A percentile compares a stretch with the other conserved stretches of the same genome.
phyloP scores from a whole-genome alignment of 768 basidiomycete species.

The Podaxis pistillaris region DNA sequence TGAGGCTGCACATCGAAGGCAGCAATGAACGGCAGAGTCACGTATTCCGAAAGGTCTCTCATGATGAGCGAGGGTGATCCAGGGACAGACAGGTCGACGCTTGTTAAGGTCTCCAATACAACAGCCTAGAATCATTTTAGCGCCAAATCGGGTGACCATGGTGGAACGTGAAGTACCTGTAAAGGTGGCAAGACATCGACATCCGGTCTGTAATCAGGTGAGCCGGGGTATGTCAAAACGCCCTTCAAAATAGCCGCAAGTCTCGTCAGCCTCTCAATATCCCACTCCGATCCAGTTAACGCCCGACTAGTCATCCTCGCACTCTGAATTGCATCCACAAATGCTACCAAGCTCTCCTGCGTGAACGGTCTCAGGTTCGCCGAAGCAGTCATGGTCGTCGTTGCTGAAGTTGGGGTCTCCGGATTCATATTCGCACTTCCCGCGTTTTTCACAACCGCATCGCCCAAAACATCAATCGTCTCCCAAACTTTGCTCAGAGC shows the following conservation, averaged over 20 bases:
- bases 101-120: slow-evolving; percentile 67
- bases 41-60: slow-evolving; percentile 80
- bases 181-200: slow-evolving; percentile 78
- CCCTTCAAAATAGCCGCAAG: slow-evolving; percentile 82
- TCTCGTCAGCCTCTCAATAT: slow-evolving; percentile 56
- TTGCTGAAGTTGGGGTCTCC: slow-evolving; percentile 2
- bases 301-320: slow-evolving; percentile 49
- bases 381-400: background rate
- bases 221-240: slow-evolving; percentile 75
- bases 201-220: slow-evolving; percentile 87
- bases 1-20: slow-evolving; percentile 59
- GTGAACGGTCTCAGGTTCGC: slow-evolving; percentile 50
- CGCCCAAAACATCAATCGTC: slow-evolving; percentile 66
- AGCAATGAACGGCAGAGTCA: slow-evolving; percentile 84
- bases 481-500: slow-evolving; percentile 67
- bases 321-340: slow-evolving; percentile 68
- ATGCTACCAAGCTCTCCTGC: slow-evolving; percentile 84
- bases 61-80: slow-evolving; percentile 75
- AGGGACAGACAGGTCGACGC: slow-evolving; percentile 60
- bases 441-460: slow-evolving; percentile 23
- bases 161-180: slow-evolving; percentile 47
- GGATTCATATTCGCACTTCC: slow-evolving; percentile 31
- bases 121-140: slow-evolving; percentile 47
- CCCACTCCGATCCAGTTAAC: slow-evolving; percentile 60
- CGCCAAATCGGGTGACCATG: background rate